Percentiles rank a stretch among this genome's conserved stretches.
These are phyloP conservation scores for Aspergillus kassunensis DNA, from an alignment of 495 filamentous ascomycete species.

Conservation along the genomic window DNA sequence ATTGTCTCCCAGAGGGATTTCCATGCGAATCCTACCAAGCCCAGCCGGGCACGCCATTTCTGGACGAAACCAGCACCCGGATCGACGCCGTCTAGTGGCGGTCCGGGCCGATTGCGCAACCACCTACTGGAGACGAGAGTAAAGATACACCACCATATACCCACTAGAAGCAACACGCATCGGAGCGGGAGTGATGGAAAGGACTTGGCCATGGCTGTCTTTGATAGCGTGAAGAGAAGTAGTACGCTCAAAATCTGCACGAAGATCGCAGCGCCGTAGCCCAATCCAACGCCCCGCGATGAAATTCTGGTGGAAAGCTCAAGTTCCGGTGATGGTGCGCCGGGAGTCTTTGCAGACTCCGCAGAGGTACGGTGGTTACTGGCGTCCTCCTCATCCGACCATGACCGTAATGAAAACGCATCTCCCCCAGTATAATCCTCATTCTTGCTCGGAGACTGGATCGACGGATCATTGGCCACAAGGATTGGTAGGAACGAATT, in stretches of 20 bases:
- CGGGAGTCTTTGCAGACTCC: neutral
- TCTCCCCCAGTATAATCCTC: conserved; percentile 13
- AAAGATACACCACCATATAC: conserved; percentile 85
- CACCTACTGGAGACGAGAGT: conserved; percentile 78
- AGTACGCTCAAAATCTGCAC: conserved; percentile 72
- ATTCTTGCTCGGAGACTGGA: conserved; percentile 18
- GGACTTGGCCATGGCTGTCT: conserved; percentile 47
- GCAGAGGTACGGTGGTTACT: neutral
- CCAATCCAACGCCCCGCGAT: conserved; percentile 73
- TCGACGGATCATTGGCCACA: conserved; percentile 43
- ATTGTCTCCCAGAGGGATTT: conserved; percentile 71
- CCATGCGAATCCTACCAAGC: conserved; percentile 74
- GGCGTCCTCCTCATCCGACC: conserved; percentile 29
- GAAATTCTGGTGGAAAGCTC: conserved; percentile 75
- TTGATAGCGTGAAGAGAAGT: conserved; percentile 59
- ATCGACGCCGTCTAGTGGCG: conserved; percentile 49
- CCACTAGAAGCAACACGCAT: conserved; percentile 73
- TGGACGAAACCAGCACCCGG: conserved; percentile 11
- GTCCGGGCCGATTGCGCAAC: conserved; percentile 79
- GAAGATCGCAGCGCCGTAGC: conserved; percentile 72
- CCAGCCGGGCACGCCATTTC: conserved; percentile 32
- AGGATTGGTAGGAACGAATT: conserved; percentile 51
- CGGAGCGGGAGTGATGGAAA: conserved; percentile 52
- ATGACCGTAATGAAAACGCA: conserved; percentile 28
- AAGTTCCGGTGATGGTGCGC: conserved; percentile 57